Evolutionary conservation across 768 basidiomycete species (phyloP).

Genomic region (Suillus subluteus): DNA sequence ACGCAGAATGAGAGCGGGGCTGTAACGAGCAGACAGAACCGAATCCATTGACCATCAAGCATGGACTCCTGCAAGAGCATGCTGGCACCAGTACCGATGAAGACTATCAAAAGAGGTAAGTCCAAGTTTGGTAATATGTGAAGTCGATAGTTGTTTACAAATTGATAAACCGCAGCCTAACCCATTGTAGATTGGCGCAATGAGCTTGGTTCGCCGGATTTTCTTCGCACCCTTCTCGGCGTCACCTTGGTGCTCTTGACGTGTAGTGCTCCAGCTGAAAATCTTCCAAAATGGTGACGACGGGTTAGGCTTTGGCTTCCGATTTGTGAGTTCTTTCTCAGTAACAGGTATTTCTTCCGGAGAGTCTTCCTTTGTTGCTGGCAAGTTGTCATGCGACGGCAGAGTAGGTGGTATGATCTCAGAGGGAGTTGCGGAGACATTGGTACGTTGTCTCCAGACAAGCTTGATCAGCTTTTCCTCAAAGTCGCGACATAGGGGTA

Average conservation of each 20-base stretch:
- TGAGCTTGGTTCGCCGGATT: conserved; percentile 56
- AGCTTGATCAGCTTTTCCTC: conserved; percentile 80
- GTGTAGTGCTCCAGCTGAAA: conserved; percentile 51
- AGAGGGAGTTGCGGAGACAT: conserved; percentile 39
- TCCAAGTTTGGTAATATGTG: conserved; percentile 4
- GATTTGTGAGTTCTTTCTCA: conserved; percentile 11
- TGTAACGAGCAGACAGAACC: conserved; percentile 70
- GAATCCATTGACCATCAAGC: conserved; percentile 61
- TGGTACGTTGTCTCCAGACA: conserved; percentile 65
- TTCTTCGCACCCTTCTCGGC: conserved; percentile 51
- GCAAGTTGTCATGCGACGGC: conserved; percentile 58
- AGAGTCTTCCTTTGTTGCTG: conserved; percentile 37
- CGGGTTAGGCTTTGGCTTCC: neutral
- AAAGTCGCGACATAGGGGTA: conserved; percentile 73
- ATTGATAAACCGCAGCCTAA: conserved; percentile 64
- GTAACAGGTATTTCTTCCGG: conserved; percentile 20
- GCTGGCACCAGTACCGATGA: conserved; percentile 63
- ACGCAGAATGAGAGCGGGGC: conserved; percentile 78
- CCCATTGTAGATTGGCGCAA: conserved; percentile 77
- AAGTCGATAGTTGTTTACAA: conserved; percentile 47
- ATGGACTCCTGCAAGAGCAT: conserved; percentile 68
- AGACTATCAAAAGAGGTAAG: conserved; percentile 48
- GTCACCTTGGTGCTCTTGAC: conserved; percentile 44
- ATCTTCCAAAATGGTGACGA: conserved; percentile 24
- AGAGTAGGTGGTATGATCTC: conserved; percentile 48